These are phyloP conservation scores for Colletotrichum horii DNA, from an alignment of 2,329 filamentous ascomycete genomes.

Conservation along the genomic window DNA sequence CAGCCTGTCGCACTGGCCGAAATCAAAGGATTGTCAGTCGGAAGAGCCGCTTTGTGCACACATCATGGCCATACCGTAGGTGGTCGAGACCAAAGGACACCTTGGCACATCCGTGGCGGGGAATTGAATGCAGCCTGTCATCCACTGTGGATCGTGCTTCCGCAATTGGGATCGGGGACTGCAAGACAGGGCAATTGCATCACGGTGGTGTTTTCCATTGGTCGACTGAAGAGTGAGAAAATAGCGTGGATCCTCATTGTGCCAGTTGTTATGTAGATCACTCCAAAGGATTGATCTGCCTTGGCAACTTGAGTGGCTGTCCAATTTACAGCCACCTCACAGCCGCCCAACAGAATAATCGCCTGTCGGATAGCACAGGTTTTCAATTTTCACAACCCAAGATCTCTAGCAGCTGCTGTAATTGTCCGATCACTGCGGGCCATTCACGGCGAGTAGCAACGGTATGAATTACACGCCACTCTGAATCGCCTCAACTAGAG, in stretches of 20 bases:
- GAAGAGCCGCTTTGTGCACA: background rate
- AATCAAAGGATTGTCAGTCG: background rate
- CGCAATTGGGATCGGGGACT: background rate
- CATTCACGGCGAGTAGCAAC: background rate
- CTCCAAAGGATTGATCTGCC: background rate
- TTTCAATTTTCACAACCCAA: fast-evolving
- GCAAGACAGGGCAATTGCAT: background rate
- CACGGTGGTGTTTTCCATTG: background rate
- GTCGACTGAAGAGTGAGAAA: background rate
- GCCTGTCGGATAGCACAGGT: fast-evolving
- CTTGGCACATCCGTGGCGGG: background rate
- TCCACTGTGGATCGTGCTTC: background rate
- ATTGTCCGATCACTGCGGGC: background rate
- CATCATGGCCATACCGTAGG: background rate
- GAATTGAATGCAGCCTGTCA: background rate
- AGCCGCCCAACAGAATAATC: background rate
- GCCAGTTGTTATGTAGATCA: background rate
- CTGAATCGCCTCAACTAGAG: background rate
- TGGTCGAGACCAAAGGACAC: background rate
- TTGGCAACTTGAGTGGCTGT: background rate
- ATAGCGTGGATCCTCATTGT: background rate
- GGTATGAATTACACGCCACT: fast-evolving
- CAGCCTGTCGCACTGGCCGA: background rate
- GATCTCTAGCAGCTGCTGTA: background rate
- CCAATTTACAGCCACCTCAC: background rate